Base-by-base conservation (phyloP, 2,329 filamentous ascomycete species). In the Aspergillus fumigatus region DNA sequence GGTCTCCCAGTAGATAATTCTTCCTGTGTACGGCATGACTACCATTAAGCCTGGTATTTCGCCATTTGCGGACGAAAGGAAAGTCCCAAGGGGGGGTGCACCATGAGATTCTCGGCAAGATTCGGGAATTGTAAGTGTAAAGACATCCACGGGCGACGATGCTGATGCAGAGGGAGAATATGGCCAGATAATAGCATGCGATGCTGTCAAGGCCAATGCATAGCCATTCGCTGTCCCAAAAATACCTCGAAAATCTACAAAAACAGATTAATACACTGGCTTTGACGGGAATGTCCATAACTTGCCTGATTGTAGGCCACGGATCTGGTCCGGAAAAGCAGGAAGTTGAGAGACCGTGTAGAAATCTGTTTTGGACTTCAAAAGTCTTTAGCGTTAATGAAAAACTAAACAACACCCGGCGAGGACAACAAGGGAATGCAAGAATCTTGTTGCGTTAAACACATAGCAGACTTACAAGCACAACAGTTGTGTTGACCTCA, bases 1-100 rank as follows among this genome's bases (percentile, higher is more conserved):
- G 41, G 91, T 95, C 71, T 97, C 94, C 92, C 94, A 97, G 73
- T 94, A 97, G 48, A 90, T 87, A 52, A 97, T 85, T 72, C 88
- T 92, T 52, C 94, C 94, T 50, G 82, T 92, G 19, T 84, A 84
- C 11, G 93, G 89, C 77, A 93, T 90, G 40, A 97, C 82, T 40
- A 97, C 84, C 27, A 99, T 85, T 40, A 99, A 81, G 2, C 94
- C 94, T 35, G 92, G 88, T 64, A 96, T 89, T 50, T 85, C 84
- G n/a, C 84, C 85, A 4, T 89, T 87, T 4, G 90, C 89, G 51
- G 89, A 87, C 0, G 89, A 88, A 6, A 97, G 87, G 52, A 99
- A 82, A 19, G 89, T 85, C 53, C 91, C 94, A 41, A 97, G 80
- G 1, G 94, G 93, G 5, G 96, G 79, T 21, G 88, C 84, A 56